Percentiles rank a stretch among this genome's conserved stretches.
phyloP scores from a whole-genome alignment of 305 asterid species.

The Plantago lanceolata region DNA sequence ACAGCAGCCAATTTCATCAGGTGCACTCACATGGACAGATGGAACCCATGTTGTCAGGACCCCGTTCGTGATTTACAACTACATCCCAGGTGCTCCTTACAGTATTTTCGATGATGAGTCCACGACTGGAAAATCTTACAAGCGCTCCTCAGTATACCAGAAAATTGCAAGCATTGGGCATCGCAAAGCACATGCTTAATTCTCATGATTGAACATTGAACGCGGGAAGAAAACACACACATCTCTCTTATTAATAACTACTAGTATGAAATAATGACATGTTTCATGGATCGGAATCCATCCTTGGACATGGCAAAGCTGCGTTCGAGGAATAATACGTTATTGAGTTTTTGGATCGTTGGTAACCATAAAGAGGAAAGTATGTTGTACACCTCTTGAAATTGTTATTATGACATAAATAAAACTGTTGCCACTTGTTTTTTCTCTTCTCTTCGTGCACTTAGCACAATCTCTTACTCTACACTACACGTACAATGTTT shows the following conservation, averaged over 20 bases:
- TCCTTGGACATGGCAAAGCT: slow-evolving; percentile 1
- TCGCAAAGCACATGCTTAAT: slow-evolving; percentile 6
- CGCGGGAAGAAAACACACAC: neutral
- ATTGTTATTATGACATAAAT: slow-evolving; percentile 17
- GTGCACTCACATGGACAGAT: slow-evolving; percentile 37
- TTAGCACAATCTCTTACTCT: neutral
- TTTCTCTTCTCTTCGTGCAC: neutral
- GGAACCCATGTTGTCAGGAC: slow-evolving; percentile 37
- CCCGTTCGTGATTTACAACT: slow-evolving; percentile 49
- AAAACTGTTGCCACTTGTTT: slow-evolving; percentile 15
- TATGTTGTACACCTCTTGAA: slow-evolving; percentile 11
- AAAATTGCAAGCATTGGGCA: slow-evolving; percentile 16
- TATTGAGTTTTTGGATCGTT: neutral
- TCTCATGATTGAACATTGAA: neutral
- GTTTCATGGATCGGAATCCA: slow-evolving; percentile 2
- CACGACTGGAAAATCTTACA: slow-evolving; percentile 15
- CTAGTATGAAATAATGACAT: neutral
- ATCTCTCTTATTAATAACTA: neutral
- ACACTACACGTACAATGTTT: neutral
- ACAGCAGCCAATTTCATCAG: slow-evolving; percentile 44
- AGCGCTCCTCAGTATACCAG: slow-evolving; percentile 25
- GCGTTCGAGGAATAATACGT: slow-evolving; percentile 4
- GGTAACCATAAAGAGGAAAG: slow-evolving; percentile 21
- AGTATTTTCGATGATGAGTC: slow-evolving; percentile 21
- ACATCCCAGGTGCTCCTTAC: slow-evolving; percentile 47